Percentiles rank a stretch among this genome's conserved stretches.
These are phyloP conservation scores for Brassica rapa DNA, from an alignment of 345 rosid genomes.

Conservation along the genomic window DNA sequence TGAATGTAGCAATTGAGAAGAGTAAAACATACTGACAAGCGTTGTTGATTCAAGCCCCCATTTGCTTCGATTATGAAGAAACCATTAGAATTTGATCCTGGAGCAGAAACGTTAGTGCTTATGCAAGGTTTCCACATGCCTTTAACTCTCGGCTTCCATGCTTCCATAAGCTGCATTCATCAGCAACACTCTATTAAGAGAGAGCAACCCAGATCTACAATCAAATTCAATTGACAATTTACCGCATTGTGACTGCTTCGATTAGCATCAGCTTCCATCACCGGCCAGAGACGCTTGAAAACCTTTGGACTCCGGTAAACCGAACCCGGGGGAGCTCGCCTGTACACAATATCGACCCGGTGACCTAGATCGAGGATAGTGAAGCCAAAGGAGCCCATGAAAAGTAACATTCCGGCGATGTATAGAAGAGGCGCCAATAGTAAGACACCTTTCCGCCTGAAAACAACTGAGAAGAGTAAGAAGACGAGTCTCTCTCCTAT, in stretches of 20 bases:
- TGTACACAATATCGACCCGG: constrained; percentile 56
- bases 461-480: constrained; percentile 59
- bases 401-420: constrained; percentile 79
- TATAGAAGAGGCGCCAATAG: constrained; percentile 86
- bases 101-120: constrained; percentile 45
- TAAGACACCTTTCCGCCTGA: constrained; percentile 71
- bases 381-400: constrained; percentile 81
- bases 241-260: constrained; percentile 62
- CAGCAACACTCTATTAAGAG: background rate
- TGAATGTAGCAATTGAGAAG: background rate
- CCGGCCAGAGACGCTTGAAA: constrained; percentile 78
- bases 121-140: constrained; percentile 75
- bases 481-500: constrained; percentile 56
- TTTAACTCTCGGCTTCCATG: constrained; percentile 61
- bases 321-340: constrained; percentile 68
- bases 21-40: constrained; percentile 77
- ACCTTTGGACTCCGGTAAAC: constrained; percentile 88
- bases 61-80: constrained; percentile 94
- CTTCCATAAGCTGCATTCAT: constrained; percentile 60
- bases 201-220: constrained; percentile 3
- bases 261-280: constrained; percentile 72
- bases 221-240: constrained; percentile 27
- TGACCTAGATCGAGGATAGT: constrained; percentile 64
- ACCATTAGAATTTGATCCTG: constrained; percentile 76
- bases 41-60: constrained; percentile 97